phyloP scores from a whole-genome alignment of 768 basidiomycete genomes.

The Mycena indigotica region DNA sequence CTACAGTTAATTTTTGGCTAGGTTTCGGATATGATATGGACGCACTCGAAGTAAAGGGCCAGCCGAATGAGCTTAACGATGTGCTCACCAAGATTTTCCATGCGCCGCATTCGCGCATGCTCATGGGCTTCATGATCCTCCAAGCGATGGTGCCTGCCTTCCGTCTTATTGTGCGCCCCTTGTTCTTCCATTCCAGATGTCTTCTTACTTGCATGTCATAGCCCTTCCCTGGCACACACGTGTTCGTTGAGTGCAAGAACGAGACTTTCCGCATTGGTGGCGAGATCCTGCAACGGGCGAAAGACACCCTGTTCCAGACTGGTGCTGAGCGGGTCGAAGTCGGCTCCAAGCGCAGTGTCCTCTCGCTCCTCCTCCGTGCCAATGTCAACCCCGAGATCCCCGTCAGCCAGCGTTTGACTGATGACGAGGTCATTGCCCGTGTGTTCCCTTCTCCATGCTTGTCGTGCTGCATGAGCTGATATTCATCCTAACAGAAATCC shows the following conservation, averaged over 20 bases:
- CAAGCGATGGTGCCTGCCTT: conserved; percentile 50
- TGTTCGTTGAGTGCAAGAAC: not conserved
- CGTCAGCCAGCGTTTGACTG: conserved; percentile 41
- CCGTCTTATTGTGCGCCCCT: conserved; percentile 28
- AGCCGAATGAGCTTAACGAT: not conserved
- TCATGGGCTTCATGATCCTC: not conserved
- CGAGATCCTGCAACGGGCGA: conserved; percentile 28
- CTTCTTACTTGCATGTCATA: not conserved
- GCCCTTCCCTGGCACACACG: not conserved
- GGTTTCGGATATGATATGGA: conserved; percentile 3
- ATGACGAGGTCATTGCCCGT: conserved; percentile 43
- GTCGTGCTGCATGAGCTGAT: not conserved
- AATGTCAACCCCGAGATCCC: conserved; percentile 51
- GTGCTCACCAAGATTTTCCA: not conserved
- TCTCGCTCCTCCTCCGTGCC: conserved; percentile 47
- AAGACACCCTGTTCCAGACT: conserved; percentile 1
- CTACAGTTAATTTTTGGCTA: not conserved
- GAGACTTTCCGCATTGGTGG: conserved; percentile 38
- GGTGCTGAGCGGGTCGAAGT: conserved; percentile 29
- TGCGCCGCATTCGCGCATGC: not conserved
- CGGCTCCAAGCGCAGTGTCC: conserved; percentile 40
- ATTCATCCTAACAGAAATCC: conserved; percentile 43
- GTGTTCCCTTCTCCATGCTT: conserved; percentile 21
- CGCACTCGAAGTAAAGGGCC: not conserved
- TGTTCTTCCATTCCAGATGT: not conserved